Base-by-base conservation (phyloP, 345 rosid species). In the Boechera retrofracta region DNA sequence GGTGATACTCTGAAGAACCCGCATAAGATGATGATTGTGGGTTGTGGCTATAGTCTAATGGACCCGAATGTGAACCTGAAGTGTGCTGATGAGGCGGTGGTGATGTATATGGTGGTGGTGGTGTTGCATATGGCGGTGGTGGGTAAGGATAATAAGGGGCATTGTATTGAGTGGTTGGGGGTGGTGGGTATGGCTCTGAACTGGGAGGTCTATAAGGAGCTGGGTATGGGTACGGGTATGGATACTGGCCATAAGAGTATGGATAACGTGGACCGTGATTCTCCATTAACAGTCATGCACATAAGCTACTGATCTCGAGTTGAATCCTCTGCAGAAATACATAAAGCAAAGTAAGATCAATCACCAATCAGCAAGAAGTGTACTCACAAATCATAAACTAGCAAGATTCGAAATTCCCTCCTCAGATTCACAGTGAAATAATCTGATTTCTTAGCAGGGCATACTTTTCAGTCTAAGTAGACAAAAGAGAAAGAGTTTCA, bases 121-220 rank as follows among this genome's bases (percentile, higher is more conserved):
- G 48, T 12, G 48, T 11, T 12, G 48, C 48, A 31, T 18, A 69
- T 16, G 32, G 78, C 15, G 65, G 76, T 35, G 85, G 77, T 18
- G 82, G 82, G 76, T 84, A 78, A 3, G 89, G 85, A 29, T 86
- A 78, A 36, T 74, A 76, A 24, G 83, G 74, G 33, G 57, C 49
- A 64, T 32, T 71, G 57, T 79, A 77, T 13, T 75, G 77, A 57
- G 64, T 60, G 5, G 28, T 41, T 76, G 78, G 81, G 6, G 74
- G 72, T 42, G 85, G 80, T 29, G 76, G 77, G 49, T 82, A 86
- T 59, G 88, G 81, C 79, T 85, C 92, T 60, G 84, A 74, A 56
- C 53, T 49, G 2, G 91, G 86, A 38, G 92, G 86, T 32, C 91
- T 86, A 64, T 88, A 86, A 29, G 77, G 88, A 69, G 82, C 72